phyloP scores from a whole-genome alignment of 1,139 yeast genomes.

The Yamadazyma kanchanaburiensis region DNA sequence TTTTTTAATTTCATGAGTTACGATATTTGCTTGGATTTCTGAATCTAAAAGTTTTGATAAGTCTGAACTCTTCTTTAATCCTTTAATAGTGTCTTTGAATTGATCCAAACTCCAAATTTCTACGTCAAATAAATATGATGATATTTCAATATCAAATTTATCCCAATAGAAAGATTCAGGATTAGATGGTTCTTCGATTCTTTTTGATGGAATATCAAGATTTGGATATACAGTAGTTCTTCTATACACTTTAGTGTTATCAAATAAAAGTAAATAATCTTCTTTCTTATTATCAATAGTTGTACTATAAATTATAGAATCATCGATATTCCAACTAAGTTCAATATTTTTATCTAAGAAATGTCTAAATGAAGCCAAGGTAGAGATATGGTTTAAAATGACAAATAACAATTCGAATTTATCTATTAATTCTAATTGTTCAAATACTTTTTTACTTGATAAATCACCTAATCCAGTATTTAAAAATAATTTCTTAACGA shows the following conservation, averaged over 20 bases:
- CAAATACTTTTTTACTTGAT: slow-evolving; percentile 26
- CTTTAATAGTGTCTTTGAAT: slow-evolving; percentile 22
- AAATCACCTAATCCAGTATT: slow-evolving; percentile 33
- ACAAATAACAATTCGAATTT: slow-evolving; percentile 46
- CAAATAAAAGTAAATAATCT: slow-evolving; percentile 41
- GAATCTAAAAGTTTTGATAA: slow-evolving; percentile 14
- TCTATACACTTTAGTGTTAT: slow-evolving; percentile 41
- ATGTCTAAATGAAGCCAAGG: slow-evolving; percentile 36
- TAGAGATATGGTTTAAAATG: slow-evolving; percentile 36
- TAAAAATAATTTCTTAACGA: slow-evolving; percentile 31
- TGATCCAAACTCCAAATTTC: slow-evolving; percentile 32
- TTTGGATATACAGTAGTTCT: slow-evolving; percentile 29
- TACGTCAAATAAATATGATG: slow-evolving; percentile 27
- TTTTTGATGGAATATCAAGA: slow-evolving; percentile 38
- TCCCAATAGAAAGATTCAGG: slow-evolving; percentile 28
- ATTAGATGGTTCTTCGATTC: slow-evolving; percentile 30
- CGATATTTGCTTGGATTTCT: slow-evolving; percentile 17
- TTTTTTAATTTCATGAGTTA: slow-evolving; percentile 25
- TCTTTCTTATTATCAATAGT: slow-evolving; percentile 12
- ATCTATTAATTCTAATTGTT: slow-evolving; percentile 33
- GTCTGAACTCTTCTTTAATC: slow-evolving; percentile 14
- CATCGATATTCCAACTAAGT: slow-evolving; percentile 25
- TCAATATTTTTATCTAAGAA: slow-evolving; percentile 35
- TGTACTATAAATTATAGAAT: slow-evolving; percentile 23
- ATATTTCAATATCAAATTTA: slow-evolving; percentile 29